A percentile compares a stretch with the other conserved stretches of the same genome.
phyloP scores from a whole-genome alignment of 2,329 filamentous ascomycete genomes.

The Fusarium nelsonii region DNA sequence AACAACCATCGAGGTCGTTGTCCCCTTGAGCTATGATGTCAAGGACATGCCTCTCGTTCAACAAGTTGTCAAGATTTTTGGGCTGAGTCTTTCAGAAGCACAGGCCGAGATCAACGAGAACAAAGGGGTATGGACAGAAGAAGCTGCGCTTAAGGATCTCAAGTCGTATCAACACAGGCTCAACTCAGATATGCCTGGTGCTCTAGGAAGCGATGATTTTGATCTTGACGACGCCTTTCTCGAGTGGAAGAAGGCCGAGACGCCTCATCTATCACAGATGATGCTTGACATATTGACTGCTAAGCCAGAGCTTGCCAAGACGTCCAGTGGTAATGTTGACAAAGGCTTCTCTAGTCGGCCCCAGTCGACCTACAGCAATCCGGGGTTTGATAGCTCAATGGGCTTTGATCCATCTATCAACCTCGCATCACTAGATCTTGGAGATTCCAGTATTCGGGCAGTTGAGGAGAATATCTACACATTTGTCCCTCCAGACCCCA shows the following conservation, averaged over 20 bases:
- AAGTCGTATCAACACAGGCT: constrained; percentile 94
- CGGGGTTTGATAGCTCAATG: constrained; percentile 60
- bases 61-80: constrained; percentile 87
- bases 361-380: constrained; percentile 63
- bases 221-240: constrained; percentile 89
- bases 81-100: constrained; percentile 79
- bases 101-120: constrained; percentile 90
- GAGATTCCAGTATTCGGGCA: constrained; percentile 63
- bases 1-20: constrained; percentile 79
- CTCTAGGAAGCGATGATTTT: constrained; percentile 87
- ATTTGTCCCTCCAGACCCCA: constrained; percentile 88
- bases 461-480: constrained; percentile 80
- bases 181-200: constrained; percentile 81
- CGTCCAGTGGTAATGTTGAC: constrained; percentile 70
- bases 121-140: constrained; percentile 87
- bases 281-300: constrained; percentile 91
- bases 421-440: constrained; percentile 74
- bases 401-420: constrained; percentile 76
- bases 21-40: constrained; percentile 89
- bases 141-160: constrained; percentile 88
- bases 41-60: constrained; percentile 97
- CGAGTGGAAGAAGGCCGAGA: constrained; percentile 91
- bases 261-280: constrained; percentile 88
- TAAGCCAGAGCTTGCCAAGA: constrained; percentile 86
- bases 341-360: constrained; percentile 67